Conservation (phyloP, 78 protist genomes). For the Speleostelium caveatum region DNA sequence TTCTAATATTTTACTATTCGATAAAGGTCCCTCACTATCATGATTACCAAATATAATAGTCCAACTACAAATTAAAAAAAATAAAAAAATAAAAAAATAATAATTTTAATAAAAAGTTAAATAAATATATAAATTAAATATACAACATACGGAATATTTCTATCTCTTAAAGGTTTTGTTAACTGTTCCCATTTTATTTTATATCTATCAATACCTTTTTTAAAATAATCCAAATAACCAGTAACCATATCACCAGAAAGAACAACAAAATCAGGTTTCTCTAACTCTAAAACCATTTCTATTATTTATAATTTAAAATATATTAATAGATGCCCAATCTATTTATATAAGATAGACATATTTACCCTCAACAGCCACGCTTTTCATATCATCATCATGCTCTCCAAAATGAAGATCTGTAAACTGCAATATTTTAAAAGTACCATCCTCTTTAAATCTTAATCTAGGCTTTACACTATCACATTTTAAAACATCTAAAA, state of each 20-base stretch:
- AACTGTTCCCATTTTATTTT: conserved; percentile 10
- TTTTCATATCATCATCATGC: too few relatives aligned
- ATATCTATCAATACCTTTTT: neutral
- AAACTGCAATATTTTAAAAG: too few relatives aligned
- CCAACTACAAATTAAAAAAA: too few relatives aligned
- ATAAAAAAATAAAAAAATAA: too few relatives aligned
- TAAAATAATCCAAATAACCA: conserved; percentile 7
- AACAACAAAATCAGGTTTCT: too few relatives aligned
- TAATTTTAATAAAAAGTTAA: conserved; percentile 30
- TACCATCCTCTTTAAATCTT: conserved; percentile 15
- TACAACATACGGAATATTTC: too few relatives aligned
- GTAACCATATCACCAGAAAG: conserved; percentile 69
- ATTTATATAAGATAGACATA: neutral
- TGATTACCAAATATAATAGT: too few relatives aligned
- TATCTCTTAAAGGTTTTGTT: too few relatives aligned
- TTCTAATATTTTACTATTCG: conserved; percentile 3
- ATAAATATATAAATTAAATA: conserved; percentile 5
- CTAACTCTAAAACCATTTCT: conserved; percentile 13
- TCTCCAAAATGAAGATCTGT: too few relatives aligned
- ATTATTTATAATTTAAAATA: neutral
- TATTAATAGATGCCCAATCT: neutral
- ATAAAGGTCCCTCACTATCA: conserved; percentile 24
- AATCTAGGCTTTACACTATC: neutral
- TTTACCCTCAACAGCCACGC: too few relatives aligned
- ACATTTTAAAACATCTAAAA: too few relatives aligned